Base-by-base conservation (phyloP, 1,139 yeast species). In the Pichia sp. region DNA sequence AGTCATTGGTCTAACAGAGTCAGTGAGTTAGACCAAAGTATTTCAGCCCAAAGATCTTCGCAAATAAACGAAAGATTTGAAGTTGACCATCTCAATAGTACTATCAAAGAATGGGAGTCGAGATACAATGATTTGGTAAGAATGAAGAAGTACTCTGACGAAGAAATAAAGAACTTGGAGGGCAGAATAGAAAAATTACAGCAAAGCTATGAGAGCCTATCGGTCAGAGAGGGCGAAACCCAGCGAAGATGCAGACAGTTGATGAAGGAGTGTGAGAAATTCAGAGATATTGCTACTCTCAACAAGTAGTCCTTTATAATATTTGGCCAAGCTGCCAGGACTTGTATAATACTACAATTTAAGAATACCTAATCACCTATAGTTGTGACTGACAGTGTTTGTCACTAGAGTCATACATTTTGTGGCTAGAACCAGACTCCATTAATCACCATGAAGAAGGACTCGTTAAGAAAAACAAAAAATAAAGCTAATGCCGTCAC, bases 251-350 rank as follows among this genome's bases (percentile, higher is more conserved):
- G 67, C 15, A 65, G 69, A 34, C 56, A 73, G 28, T 62, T 71
- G 0, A 64, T 62, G 35, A 59, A 78, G 32, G 77, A 72, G 42
- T 58, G 67, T 10, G 58, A 68, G 7, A 78, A 75, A 34, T 60
- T 71, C 45, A 72, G 72, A 46, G 85, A 78, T 44, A 62, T 16
- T 9, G n/a, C n/a, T n/a, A n/a, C n/a, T n/a, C n/a, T n/a, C n/a
- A n/a, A n/a, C n/a, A n/a, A n/a, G n/a, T n/a, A n/a, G n/a, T n/a
- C n/a, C n/a, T n/a, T n/a, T n/a, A n/a, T n/a, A n/a, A n/a, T n/a
- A n/a, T n/a, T n/a, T n/a, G n/a, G n/a, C n/a, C n/a, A n/a, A n/a
- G n/a, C n/a, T n/a, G n/a, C n/a, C n/a, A n/a, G n/a, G n/a, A n/a
- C n/a, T n/a, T n/a, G n/a, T n/a, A n/a, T n/a, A n/a, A n/a, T n/a